Percentiles rank a stretch among this genome's conserved stretches.
Conservation (phyloP, 176 grass and related monocot species). For the Calamus simplicifolius region DNA sequence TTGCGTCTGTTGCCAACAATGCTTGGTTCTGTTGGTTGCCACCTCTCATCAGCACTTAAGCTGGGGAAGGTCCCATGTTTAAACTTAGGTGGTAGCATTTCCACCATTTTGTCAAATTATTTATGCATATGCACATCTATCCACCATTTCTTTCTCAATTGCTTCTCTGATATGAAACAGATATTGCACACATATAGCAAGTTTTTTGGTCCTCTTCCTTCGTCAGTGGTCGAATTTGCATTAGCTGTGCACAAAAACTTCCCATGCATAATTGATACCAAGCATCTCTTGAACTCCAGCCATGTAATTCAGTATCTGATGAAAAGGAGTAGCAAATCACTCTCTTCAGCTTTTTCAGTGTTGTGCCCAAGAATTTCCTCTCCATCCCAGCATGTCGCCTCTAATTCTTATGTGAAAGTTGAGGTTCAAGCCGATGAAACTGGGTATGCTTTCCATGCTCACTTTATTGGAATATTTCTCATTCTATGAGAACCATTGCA, state of each 20-base stretch:
- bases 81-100: too few species aligned
- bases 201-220: slow-evolving; percentile 83
- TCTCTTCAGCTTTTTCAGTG: slow-evolving; percentile 79
- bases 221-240: slow-evolving; percentile 57
- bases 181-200: slow-evolving; percentile 81
- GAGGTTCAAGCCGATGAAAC: slow-evolving; percentile 68
- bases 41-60: too few species aligned
- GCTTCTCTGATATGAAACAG: slow-evolving; percentile 45
- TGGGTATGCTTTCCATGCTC: slow-evolving; percentile 33
- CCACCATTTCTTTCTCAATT: slow-evolving; percentile 3
- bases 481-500: background rate
- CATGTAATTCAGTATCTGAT: slow-evolving; percentile 49
- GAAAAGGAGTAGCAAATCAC: slow-evolving; percentile 74
- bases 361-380: slow-evolving; percentile 49
- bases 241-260: slow-evolving; percentile 58
- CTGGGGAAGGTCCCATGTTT: too few species aligned
- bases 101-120: too few species aligned
- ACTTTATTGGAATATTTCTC: slow-evolving; percentile 17
- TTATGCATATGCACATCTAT: background rate
- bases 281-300: slow-evolving; percentile 58
- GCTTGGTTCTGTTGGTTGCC: too few species aligned
- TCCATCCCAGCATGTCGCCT: slow-evolving; percentile 19
- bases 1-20: too few species aligned
- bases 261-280: slow-evolving; percentile 73
- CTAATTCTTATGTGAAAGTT: slow-evolving; percentile 36